phyloP scores from a whole-genome alignment of 2,329 filamentous ascomycete genomes.

The Rhytidhysteron rufulum region DNA sequence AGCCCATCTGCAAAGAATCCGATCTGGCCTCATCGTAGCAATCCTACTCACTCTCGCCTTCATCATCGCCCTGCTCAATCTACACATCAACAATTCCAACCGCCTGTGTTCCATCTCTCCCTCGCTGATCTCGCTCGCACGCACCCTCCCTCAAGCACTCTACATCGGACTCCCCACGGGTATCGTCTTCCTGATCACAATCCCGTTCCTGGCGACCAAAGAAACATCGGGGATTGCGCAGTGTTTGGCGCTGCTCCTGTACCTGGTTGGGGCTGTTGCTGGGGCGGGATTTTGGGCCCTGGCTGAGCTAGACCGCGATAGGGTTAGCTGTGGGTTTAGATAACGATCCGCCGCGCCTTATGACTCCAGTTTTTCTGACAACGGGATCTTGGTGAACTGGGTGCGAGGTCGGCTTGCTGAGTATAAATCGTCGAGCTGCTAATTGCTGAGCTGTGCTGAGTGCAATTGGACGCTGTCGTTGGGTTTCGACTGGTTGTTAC shows the following conservation, averaged over 20 bases:
- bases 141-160: conserved; percentile 16
- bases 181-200: conserved; percentile 16
- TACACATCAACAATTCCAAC: conserved; percentile 5
- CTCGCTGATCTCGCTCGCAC: conserved; percentile 13
- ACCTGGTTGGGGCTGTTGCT: conserved; percentile 17
- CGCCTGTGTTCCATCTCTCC: conserved; percentile 5
- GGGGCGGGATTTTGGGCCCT: conserved; percentile 15
- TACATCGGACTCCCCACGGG: conserved; percentile 17
- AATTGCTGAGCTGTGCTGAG: too few species aligned
- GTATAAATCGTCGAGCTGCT: too few species aligned
- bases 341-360: too few species aligned
- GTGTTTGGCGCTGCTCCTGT: conserved; percentile 19
- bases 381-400: too few species aligned
- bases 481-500: too few species aligned
- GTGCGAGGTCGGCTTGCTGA: too few species aligned
- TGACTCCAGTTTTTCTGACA: too few species aligned
- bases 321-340: conserved; percentile 11
- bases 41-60: not conserved
- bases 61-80: conserved; percentile 12
- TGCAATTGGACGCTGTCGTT: too few species aligned
- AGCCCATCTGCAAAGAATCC: too few species aligned
- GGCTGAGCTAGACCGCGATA: conserved; percentile 1
- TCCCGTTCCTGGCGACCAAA: conserved; percentile 14
- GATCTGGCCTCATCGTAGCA: not conserved
- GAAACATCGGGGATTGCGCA: conserved; percentile 13